Base-by-base conservation (phyloP, 306 rosid species). In the Sechiopsis laciniata region DNA sequence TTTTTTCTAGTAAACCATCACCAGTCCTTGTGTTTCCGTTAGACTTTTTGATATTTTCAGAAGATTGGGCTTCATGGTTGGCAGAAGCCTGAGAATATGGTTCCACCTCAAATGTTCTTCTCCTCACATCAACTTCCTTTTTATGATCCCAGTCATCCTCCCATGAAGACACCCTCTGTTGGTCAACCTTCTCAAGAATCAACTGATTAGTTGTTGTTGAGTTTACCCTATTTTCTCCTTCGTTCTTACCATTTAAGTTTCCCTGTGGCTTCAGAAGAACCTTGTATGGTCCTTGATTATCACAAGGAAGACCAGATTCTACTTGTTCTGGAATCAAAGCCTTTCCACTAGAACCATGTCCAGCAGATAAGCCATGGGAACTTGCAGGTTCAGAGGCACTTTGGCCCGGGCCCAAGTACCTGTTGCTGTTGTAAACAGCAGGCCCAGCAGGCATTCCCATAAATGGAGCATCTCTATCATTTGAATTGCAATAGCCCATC, bases 391-490 rank as follows among this genome's bases (percentile, higher is more conserved):
- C 96, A 7, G 85, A 86, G 71, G 79, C 83, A 75, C 75, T 81
- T 83, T 90, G 95, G 84, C 73, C 75, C 80, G 86, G 96, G 83
- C 73, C 76, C 59, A 82, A 14, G 84, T 86, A 84, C 85, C 84
- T 85, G 66, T 42, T 42, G 48, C 48, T 42, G 11, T 80, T 88
- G 83, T 85, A 86, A 66, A 82, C 85, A 58, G 88, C 58, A 40
- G 48, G 55, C 55, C 57, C 57, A 54, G 57, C 42, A 21, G 85
- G 32, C 87, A 91, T 81, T 78, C 96, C 97, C 88, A 85, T 80
- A 78, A 84, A 87, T 64, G 94, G 90, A 66, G 69, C 87, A 76
- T 89, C 96, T 42, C 96, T 85, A 58, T 91, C 95, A 75, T 83
- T 90, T 65, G 96, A 75, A 82, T 78, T 85, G 81, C 87, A 82